phyloP scores from a whole-genome alignment of 2,329 filamentous ascomycete genomes.

The Hypoxylon rubiginosum region DNA sequence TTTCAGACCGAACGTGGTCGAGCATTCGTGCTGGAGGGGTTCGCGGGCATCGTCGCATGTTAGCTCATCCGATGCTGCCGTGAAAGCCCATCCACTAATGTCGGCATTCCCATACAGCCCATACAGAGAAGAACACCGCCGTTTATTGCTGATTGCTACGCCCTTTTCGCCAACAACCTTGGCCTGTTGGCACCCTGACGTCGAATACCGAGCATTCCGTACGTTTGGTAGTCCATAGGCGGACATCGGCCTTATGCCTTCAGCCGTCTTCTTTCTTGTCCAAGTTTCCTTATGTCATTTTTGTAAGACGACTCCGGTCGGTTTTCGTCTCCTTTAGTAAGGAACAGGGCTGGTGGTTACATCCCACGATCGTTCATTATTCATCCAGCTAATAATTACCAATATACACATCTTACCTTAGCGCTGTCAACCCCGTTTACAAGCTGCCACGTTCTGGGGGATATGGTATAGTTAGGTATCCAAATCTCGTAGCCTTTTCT shows the following conservation, averaged over 20 bases:
- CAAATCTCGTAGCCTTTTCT: slow-evolving; percentile 25
- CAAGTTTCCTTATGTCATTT: slow-evolving; percentile 19
- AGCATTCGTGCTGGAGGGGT: slow-evolving; percentile 30
- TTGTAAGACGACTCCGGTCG: slow-evolving; percentile 23
- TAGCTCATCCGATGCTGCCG: slow-evolving; percentile 42
- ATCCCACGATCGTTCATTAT: not conserved
- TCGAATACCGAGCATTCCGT: slow-evolving; percentile 32
- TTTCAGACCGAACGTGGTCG: slow-evolving; percentile 34
- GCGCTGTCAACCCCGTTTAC: slow-evolving; percentile 15
- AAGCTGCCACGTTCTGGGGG: slow-evolving; percentile 30
- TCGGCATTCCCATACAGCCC: slow-evolving; percentile 11
- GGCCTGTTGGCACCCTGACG: slow-evolving; percentile 12
- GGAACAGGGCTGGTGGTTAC: not conserved
- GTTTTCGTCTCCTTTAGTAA: slow-evolving; percentile 5
- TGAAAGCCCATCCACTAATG: slow-evolving; percentile 29
- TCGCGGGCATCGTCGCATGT: slow-evolving; percentile 14
- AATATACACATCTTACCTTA: slow-evolving; percentile 8
- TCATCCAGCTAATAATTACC: slow-evolving; percentile 1
- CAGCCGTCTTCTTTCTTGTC: slow-evolving; percentile 7
- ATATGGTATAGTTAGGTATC: slow-evolving; percentile 8
- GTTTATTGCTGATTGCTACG: slow-evolving; percentile 17
- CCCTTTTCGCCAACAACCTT: slow-evolving; percentile 9
- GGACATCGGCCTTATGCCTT: slow-evolving; percentile 15
- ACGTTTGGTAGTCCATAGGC: slow-evolving; percentile 23
- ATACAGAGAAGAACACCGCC: not conserved